These are phyloP conservation scores for Thelonectria rubi DNA, from an alignment of 2,329 filamentous ascomycete species.

Conservation along the genomic window DNA sequence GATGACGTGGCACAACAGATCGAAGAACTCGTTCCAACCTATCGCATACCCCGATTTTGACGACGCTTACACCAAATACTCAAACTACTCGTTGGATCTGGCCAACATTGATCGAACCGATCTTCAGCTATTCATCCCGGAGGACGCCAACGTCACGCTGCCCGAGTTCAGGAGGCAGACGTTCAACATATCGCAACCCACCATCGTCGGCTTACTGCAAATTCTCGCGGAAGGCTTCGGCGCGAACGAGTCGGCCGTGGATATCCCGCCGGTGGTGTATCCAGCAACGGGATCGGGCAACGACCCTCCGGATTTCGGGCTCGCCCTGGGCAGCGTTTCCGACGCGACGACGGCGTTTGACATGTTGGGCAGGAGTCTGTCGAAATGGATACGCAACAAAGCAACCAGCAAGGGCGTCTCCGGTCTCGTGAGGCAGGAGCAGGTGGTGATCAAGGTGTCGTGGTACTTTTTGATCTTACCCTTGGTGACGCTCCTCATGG, in stretches of 20 bases:
- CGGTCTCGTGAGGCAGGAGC: neutral
- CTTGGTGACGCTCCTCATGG: neutral
- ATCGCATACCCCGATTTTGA: rapidly evolving
- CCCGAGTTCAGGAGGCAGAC: neutral
- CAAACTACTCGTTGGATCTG: conserved; percentile 15
- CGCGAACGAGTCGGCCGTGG: neutral
- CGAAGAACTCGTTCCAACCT: neutral
- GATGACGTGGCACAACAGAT: conserved; percentile 9
- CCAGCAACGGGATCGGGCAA: neutral
- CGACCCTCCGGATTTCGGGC: neutral
- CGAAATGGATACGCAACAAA: conserved; percentile 27
- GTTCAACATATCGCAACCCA: conserved; percentile 24
- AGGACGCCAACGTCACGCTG: neutral
- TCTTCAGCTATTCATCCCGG: conserved; percentile 22
- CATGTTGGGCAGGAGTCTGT: conserved; percentile 21
- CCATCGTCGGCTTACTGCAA: neutral
- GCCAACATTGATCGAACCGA: neutral
- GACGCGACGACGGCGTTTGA: neutral
- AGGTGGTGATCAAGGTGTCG: conserved; percentile 7
- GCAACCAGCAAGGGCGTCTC: neutral
- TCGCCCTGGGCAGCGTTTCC: conserved; percentile 3
- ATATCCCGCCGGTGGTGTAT: neutral
- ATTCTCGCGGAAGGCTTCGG: conserved; percentile 10
- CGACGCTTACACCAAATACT: neutral
- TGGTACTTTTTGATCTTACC: conserved; percentile 21